These are phyloP conservation scores for Mortierella sp. DNA, from an alignment of 371 early-diverging fungal species.

Conservation along the genomic window DNA sequence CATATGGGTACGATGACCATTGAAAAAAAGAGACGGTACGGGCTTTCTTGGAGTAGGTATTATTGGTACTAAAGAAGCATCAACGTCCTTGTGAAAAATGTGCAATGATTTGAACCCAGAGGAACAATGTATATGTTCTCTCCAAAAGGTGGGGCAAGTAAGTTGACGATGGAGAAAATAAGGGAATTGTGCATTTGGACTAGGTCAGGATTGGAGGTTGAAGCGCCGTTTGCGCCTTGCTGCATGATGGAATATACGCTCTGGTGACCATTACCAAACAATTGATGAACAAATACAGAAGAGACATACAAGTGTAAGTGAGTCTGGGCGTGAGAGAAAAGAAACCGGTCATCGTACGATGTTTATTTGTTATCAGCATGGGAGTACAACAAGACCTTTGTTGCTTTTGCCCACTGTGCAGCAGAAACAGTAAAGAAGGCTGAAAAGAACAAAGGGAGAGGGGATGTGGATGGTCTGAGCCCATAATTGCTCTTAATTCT, in stretches of 20 bases:
- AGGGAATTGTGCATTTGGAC: background rate
- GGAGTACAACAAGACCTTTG: too few relatives aligned
- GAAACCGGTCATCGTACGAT: background rate
- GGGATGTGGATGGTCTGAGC: constrained; percentile 2
- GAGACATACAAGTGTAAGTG: background rate
- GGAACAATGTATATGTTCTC: background rate
- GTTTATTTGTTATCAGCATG: background rate
- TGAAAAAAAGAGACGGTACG: background rate
- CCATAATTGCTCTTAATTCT: background rate
- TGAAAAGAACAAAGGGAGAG: background rate
- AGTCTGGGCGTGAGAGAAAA: background rate
- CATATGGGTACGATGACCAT: background rate
- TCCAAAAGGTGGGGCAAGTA: background rate
- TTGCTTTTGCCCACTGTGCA: background rate
- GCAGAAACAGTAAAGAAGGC: background rate
- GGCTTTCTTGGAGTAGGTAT: too few relatives aligned
- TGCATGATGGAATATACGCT: background rate
- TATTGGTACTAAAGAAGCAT: background rate
- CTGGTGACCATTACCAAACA: background rate
- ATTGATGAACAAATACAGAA: background rate
- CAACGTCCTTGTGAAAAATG: background rate
- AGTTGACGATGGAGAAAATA: background rate
- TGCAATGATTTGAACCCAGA: background rate
- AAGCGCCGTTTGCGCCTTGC: background rate
- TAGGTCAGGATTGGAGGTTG: background rate